Evolutionary conservation across 371 early-diverging fungal genomes (phyloP), one percentile per base, ranked within the genome.

Genomic region (Actinomucor elegans): DNA sequence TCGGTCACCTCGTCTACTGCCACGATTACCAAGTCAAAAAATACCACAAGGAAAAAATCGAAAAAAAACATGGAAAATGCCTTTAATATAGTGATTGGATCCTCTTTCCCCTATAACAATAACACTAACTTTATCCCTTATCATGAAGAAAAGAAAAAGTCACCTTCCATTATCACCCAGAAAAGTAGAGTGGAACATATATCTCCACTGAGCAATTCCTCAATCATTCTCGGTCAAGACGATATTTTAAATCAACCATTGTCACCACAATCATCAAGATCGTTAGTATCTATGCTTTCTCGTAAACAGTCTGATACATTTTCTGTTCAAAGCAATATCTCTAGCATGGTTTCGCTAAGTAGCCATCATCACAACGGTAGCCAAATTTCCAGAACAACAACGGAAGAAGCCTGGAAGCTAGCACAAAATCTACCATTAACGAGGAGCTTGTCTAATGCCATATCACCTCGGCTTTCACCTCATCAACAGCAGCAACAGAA

Each of bases 321-420:
- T n/a, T n/a, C 32, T 1, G 36, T 26, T 15, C 23, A 36, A n/a
- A 48, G 48, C 14, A 34, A 34, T 5, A n/a, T n/a, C n/a, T n/a
- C n/a, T n/a, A n/a, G n/a, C n/a, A n/a, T n/a, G n/a, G n/a, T n/a
- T n/a, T n/a, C n/a, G n/a, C n/a, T n/a, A n/a, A n/a, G n/a, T n/a
- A n/a, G n/a, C n/a, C n/a, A n/a, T n/a, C n/a, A n/a, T n/a, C n/a
- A n/a, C n/a, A n/a, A n/a, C n/a, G n/a, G n/a, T n/a, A n/a, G n/a
- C 12, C 41, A 40, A 3, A 26, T 24, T 35, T 35, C 35, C 8
- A 21, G 36, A 12, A 26, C 48, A 24, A n/a, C 27, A 12, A 48
- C 47, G 7, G 26, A 14, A 5, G 55, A 55, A 32, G 38, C 7
- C 29, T 55, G 55, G 55, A 55, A 47, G 5, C 18, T 55, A 15